Percentiles rank a stretch among this genome's conserved stretches.
These are phyloP conservation scores for Hawksworthiomyces lignivorus DNA, from an alignment of 2,329 filamentous ascomycete species.

Conservation along the genomic window DNA sequence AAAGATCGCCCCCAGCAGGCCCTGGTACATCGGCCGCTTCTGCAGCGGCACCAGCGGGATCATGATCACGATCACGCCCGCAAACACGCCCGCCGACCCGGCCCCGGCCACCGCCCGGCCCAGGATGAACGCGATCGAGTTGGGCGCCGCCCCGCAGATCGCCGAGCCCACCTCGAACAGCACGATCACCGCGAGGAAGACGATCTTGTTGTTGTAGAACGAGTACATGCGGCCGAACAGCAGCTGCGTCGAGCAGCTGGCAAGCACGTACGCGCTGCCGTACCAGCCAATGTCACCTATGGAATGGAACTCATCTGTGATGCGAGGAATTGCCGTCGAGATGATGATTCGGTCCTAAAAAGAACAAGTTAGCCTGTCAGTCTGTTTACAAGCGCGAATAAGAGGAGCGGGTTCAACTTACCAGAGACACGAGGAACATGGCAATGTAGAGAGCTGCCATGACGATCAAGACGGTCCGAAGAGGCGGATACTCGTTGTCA, in stretches of 20 bases:
- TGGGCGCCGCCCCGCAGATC: slow-evolving; percentile 19
- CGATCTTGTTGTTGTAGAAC: slow-evolving; percentile 25
- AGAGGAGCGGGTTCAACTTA: too few relatives aligned
- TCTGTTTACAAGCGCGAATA: too few relatives aligned
- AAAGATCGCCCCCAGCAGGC: slow-evolving; percentile 31
- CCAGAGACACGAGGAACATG: neutral
- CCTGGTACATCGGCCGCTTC: slow-evolving; percentile 32
- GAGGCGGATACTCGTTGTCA: neutral
- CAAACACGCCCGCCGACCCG: slow-evolving; percentile 17
- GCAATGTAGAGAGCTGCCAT: neutral
- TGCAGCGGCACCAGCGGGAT: slow-evolving; percentile 27
- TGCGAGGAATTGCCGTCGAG: slow-evolving; percentile 20
- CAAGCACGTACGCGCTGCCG: slow-evolving; percentile 11
- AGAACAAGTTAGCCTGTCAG: too few relatives aligned
- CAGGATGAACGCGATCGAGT: slow-evolving; percentile 17
- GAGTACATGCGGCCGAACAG: slow-evolving; percentile 26
- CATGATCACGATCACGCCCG: slow-evolving; percentile 22
- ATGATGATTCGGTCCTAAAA: slow-evolving; percentile 28
- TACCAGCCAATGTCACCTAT: slow-evolving; percentile 13
- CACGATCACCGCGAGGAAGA: slow-evolving; percentile 24
- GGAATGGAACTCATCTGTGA: slow-evolving; percentile 12
- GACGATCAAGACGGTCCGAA: neutral
- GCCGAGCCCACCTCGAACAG: slow-evolving; percentile 31
- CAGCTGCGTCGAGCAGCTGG: slow-evolving; percentile 23
- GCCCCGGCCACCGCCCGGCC: slow-evolving; percentile 10